Evolutionary conservation across 2,329 filamentous ascomycete species (phyloP), one percentile per base, ranked within the genome.

Genomic region (Fusarium torulosum): DNA sequence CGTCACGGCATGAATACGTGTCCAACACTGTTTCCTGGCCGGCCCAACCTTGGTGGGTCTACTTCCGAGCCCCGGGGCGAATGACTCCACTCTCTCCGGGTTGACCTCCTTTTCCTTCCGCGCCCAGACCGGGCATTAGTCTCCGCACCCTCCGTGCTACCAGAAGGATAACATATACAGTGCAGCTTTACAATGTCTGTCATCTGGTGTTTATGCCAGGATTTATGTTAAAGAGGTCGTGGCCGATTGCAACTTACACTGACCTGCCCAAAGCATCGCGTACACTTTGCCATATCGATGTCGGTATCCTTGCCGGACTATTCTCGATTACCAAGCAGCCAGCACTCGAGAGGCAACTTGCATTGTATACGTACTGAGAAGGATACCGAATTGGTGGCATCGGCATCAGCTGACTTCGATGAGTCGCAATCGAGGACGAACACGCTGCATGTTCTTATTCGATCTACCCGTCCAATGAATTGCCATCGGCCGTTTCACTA

Each of bases 71-170:
- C 46, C 69, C 59, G 67, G 69, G 52, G 44, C 21, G 20, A 47
- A 44, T 38, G 63, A 54, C 65, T 56, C 69, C 70, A 70, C 66
- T 47, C 27, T 53, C 67, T 58, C 70, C 70, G 70, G 61, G 43
- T 45, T 31, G 41, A 44, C 20, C 23, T 47, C 54, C 37, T 51
- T 49, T 43, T 38, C 43, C 37, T 40, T 51, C 55, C 60, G 60
- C 27, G 17, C 51, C 60, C 43, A 57, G 46, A 25, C 51, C 65
- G 52, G 52, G 60, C 25, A 49, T 49, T 55, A 59, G 42, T 38
- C 46, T 68, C 64, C 64, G 54, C 52, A 38, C 19, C 23, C 51
- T 65, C 65, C 64, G 59, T 45, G 43, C 43, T 37, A 44, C 44
- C 38, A 42, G 31, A 52, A 40, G 31, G 33, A 63, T 23, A 63